A percentile compares a stretch with the other conserved stretches of the same genome.
Conservation (phyloP, 345 rosid genomes). For the Pugionium cornutum region DNA sequence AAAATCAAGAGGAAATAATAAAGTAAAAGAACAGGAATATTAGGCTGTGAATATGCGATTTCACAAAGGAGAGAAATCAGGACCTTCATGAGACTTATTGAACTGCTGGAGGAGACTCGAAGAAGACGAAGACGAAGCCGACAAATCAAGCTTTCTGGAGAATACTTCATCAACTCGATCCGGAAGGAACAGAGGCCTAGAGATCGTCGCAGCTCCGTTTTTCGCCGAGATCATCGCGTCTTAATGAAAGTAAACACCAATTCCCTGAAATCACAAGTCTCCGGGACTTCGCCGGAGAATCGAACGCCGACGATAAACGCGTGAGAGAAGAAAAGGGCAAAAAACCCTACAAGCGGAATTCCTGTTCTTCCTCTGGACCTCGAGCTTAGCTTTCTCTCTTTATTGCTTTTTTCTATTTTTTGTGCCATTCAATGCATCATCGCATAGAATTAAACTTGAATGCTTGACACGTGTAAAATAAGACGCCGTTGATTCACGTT, state of each 20-base stretch:
- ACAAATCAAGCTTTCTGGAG: constrained; percentile 53
- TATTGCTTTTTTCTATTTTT: constrained; percentile 12
- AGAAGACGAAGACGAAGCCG: constrained; percentile 40
- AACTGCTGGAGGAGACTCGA: constrained; percentile 53
- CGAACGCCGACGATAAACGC: constrained; percentile 10
- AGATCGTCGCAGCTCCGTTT: constrained; percentile 48
- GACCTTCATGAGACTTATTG: constrained; percentile 50
- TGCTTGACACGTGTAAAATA: constrained; percentile 24
- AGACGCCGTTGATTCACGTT: constrained; percentile 20
- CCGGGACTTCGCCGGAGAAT: constrained; percentile 45
- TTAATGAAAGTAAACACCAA: constrained; percentile 27
- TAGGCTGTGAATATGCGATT: constrained; percentile 17
- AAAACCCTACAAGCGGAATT: constrained; percentile 38
- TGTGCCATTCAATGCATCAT: constrained; percentile 22
- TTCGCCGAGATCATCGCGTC: constrained; percentile 59
- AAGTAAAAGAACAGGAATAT: constrained; percentile 10
- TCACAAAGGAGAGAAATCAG: constrained; percentile 6
- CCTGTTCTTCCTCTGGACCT: constrained; percentile 12
- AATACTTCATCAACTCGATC: constrained; percentile 51
- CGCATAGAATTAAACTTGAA: constrained; percentile 20
- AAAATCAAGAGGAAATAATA: background rate
- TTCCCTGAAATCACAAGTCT: constrained; percentile 24
- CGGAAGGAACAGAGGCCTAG: constrained; percentile 41
- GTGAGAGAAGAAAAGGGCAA: constrained; percentile 5
- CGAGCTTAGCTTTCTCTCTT: constrained; percentile 27